Evolutionary conservation across 352 stramenopile species (phyloP).

Genomic region (Thraustotheca clavata): DNA sequence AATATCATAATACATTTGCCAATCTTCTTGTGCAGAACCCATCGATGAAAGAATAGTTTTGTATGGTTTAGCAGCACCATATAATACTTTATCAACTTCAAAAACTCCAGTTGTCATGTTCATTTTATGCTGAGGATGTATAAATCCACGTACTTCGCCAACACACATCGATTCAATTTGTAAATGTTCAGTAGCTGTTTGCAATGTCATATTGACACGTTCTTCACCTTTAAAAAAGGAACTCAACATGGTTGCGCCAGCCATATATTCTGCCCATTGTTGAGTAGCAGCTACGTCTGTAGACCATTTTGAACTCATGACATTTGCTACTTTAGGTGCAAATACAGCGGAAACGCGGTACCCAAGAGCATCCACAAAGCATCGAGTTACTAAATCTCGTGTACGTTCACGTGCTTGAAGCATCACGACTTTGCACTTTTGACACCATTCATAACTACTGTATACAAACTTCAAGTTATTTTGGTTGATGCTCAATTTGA

Average conservation of each 20-base stretch:
- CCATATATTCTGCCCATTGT: constrained; percentile 85
- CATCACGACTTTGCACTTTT: neutral
- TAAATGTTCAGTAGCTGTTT: constrained; percentile 52
- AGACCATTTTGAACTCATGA: constrained; percentile 50
- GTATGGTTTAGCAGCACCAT: constrained; percentile 62
- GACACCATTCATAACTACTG: too few species aligned
- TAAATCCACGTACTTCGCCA: constrained; percentile 37
- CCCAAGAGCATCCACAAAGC: constrained; percentile 64
- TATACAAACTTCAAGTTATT: too few species aligned
- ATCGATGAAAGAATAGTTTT: constrained; percentile 60
- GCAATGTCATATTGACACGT: constrained; percentile 66
- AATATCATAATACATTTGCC: constrained; percentile 74
- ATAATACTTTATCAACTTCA: constrained; percentile 52
- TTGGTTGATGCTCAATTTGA: too few species aligned
- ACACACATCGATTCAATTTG: constrained; percentile 72
- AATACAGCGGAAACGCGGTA: constrained; percentile 64
- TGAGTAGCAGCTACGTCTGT: constrained; percentile 29
- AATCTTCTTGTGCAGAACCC: constrained; percentile 57
- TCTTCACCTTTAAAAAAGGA: constrained; percentile 84
- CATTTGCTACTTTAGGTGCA: constrained; percentile 41
- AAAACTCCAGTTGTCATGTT: neutral
- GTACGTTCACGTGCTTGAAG: constrained; percentile 18
- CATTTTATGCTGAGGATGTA: neutral
- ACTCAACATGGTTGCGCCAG: constrained; percentile 72
- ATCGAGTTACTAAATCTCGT: constrained; percentile 60